phyloP scores from a whole-genome alignment of 73 alveolate species.

The Tetrahymena thermophila region DNA sequence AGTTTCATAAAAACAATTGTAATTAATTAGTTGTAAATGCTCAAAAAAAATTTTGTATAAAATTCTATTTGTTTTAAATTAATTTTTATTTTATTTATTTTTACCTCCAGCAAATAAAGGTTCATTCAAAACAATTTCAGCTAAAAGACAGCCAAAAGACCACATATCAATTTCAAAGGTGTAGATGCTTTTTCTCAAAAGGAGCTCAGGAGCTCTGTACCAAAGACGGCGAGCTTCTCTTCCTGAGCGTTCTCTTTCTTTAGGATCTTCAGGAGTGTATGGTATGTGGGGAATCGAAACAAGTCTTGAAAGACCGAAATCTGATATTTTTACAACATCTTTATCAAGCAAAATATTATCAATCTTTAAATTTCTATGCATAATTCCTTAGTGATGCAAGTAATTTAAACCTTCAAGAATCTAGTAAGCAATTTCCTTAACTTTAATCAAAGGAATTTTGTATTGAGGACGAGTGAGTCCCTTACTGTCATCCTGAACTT shows the following conservation, averaged over 20 bases:
- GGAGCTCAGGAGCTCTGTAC: constrained; percentile 96
- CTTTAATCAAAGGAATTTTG: neutral
- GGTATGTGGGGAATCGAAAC: constrained; percentile 72
- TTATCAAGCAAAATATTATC: constrained; percentile 81
- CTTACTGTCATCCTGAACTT: neutral
- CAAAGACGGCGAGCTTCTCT: constrained; percentile 91
- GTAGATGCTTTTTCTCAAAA: constrained; percentile 74
- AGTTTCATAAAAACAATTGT: too few species aligned
- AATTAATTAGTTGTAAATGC: neutral
- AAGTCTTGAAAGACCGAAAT: constrained; percentile 87
- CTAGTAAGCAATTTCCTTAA: constrained; percentile 22
- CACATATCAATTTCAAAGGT: constrained; percentile 91
- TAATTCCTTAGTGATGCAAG: constrained; percentile 70
- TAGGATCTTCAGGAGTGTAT: constrained; percentile 98
- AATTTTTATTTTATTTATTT: neutral
- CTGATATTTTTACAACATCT: constrained; percentile 79
- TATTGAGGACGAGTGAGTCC: constrained; percentile 2
- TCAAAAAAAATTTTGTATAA: neutral
- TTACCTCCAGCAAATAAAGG: constrained; percentile 78
- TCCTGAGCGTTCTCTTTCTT: constrained; percentile 94
- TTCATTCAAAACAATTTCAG: constrained; percentile 75
- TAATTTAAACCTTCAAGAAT: constrained; percentile 52
- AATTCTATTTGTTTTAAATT: neutral
- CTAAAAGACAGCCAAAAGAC: constrained; percentile 92
- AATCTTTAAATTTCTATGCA: constrained; percentile 94